Conservation (phyloP, 2,329 filamentous ascomycete genomes). For the Stachybotrys echinatus region DNA sequence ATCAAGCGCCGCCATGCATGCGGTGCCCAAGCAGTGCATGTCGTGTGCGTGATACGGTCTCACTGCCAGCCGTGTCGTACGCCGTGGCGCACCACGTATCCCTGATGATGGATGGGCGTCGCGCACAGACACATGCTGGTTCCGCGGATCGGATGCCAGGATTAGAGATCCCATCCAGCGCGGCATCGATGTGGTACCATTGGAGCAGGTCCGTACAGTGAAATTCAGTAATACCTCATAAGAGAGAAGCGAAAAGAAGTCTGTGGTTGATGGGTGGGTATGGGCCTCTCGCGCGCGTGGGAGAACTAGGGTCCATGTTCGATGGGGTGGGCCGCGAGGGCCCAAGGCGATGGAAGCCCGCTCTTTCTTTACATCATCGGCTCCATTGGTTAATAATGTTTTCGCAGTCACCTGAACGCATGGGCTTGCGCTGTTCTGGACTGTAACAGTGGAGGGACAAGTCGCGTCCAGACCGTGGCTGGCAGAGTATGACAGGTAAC, state of each 20-base stretch:
- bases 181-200: neutral
- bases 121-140: neutral
- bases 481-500: neutral
- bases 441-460: too few species aligned
- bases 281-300: neutral
- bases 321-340: neutral
- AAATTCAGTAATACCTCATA: too few species aligned
- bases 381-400: neutral
- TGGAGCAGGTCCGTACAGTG: too few species aligned
- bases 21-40: too few species aligned
- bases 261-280: neutral
- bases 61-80: neutral
- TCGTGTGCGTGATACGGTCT: neutral
- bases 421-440: neutral
- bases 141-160: neutral
- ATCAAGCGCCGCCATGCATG: too few species aligned
- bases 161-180: neutral
- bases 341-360: neutral
- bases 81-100: neutral
- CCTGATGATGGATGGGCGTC: neutral
- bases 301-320: neutral
- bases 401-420: neutral
- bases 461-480: too few species aligned
- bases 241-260: neutral
- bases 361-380: neutral